Evolutionary conservation across 208 protist genomes (phyloP).

Genomic region (Vickermania spadyakhi): DNA sequence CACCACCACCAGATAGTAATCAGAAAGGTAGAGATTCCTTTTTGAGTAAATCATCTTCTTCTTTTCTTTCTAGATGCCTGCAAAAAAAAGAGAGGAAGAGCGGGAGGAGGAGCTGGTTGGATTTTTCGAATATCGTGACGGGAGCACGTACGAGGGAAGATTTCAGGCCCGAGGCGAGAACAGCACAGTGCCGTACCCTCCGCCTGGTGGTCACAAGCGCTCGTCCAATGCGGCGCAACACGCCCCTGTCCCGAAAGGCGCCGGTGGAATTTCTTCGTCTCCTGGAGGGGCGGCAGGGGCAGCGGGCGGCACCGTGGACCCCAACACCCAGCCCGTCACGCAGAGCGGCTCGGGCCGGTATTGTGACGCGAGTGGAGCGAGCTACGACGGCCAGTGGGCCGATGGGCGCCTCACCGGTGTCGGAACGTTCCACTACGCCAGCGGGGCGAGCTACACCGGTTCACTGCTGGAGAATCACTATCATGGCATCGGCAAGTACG

Average conservation of each 20-base stretch:
- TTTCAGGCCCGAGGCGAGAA: constrained; percentile 8
- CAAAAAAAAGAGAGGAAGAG: constrained; percentile 62
- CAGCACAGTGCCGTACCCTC: background rate
- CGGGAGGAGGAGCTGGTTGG: constrained; percentile 31
- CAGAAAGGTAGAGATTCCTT: too few relatives aligned
- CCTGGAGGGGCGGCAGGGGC: background rate
- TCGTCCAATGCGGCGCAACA: background rate
- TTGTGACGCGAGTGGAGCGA: constrained; percentile 42
- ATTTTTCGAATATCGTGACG: constrained; percentile 47
- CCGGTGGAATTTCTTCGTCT: background rate
- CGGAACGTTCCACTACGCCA: constrained; percentile 42
- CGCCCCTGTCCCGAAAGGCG: background rate
- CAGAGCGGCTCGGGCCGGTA: constrained; percentile 30
- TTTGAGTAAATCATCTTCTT: too few relatives aligned
- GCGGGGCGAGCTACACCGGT: constrained; percentile 46
- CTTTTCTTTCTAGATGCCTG: constrained; percentile 17
- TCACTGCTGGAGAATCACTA: constrained; percentile 44
- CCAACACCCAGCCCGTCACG: constrained; percentile 7
- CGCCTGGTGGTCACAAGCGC: background rate
- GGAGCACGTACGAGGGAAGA: constrained; percentile 61
- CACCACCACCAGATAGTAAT: background rate
- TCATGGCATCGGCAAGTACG: constrained; percentile 65
- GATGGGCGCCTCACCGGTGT: constrained; percentile 63
- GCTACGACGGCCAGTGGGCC: constrained; percentile 80
- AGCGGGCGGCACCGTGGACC: background rate